These are phyloP conservation scores for Citrullus amarus DNA, from an alignment of 306 rosid genomes.

Conservation along the genomic window DNA sequence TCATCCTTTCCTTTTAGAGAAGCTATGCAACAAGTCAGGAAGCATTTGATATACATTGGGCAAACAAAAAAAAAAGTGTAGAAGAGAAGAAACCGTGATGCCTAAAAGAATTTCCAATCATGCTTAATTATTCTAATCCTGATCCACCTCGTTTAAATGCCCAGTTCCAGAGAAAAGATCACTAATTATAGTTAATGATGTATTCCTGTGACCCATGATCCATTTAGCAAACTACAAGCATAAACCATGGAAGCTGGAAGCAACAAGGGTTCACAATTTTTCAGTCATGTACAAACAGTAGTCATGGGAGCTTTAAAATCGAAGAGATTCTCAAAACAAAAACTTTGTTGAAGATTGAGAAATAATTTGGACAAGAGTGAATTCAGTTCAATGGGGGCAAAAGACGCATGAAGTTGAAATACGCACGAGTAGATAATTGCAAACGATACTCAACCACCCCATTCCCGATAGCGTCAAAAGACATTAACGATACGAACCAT, in stretches of 20 bases:
- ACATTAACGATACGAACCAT: slow-evolving; percentile 17
- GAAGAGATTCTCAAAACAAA: background rate
- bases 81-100: background rate
- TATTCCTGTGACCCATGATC: background rate
- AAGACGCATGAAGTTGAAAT: background rate
- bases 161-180: background rate
- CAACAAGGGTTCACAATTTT: background rate
- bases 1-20: slow-evolving; percentile 65
- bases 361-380: background rate
- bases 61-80: background rate
- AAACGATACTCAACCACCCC: background rate
- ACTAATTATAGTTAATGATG: background rate
- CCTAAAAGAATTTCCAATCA: background rate
- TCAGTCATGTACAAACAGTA: background rate
- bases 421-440: too few species aligned
- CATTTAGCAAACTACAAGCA: background rate
- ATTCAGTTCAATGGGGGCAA: background rate
- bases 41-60: background rate
- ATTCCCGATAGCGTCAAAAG: background rate
- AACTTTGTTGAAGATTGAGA: background rate
- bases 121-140: background rate
- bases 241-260: background rate
- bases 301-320: background rate
- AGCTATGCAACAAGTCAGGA: slow-evolving; percentile 22
- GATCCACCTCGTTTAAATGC: background rate